Evolutionary conservation across 2,329 filamentous ascomycete species (phyloP), one percentile per base, ranked within the genome.

Genomic region (Byssothecium circinans): DNA sequence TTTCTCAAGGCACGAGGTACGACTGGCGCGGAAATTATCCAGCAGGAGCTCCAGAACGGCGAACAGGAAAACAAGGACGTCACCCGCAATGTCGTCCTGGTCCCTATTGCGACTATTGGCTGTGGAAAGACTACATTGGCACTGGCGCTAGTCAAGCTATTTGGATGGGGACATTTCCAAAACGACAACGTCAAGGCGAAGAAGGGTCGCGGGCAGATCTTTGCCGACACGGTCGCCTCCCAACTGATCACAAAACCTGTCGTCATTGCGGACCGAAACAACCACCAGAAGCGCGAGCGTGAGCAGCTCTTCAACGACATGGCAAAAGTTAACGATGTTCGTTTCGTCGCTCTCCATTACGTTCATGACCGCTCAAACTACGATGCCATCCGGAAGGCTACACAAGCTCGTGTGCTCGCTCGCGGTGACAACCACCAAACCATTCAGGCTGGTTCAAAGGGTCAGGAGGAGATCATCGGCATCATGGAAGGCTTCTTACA

Each of bases 391-490:
- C 82, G 88, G 36, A 76, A 82, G 47, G 78, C 92, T 20, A 95
- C 91, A 1, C 85, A 83, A 47, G 81, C 85, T 53, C 85, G 94
- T 41, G 89, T 99, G 1, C 75, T 96, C 17, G 80, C 83, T 5
- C 87, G 94, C 18, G 94, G 94, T 12, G 91, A 99, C 70, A 97
- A 97, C 64, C 94, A 99, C 69, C 94, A 99, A 73, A 99, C 94
- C 0, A 97, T 99, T 50, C 91, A 94, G 63, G 91, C 92, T 10
- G 78, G 75, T n/a, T 87, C 83, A 37, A 87, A 88, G 46, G 82
- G 87, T 36, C 73, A 78, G 38, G 74, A 79, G 15, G 92, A 96
- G 69, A 89, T 94, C 45, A 78, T 94, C 38, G 82, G 83, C 4
- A 95, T 99, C 60, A 97, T 99, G 94, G 89, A 96, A 60, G 89